These are phyloP conservation scores for Cylindrodendrum hubeiense DNA, from an alignment of 2,329 filamentous ascomycete genomes.

Conservation along the genomic window DNA sequence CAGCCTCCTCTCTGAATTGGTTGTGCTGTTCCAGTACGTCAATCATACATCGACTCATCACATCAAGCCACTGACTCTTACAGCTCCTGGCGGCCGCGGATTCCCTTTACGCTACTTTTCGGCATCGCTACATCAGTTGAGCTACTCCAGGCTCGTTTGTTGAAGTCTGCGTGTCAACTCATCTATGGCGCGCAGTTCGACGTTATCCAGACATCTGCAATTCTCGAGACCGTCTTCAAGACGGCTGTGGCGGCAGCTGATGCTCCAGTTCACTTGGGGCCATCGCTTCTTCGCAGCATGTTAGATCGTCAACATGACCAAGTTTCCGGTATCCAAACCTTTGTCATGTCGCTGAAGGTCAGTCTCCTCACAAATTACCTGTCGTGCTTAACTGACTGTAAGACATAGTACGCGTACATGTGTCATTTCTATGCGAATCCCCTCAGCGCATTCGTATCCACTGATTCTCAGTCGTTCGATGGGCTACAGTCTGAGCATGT, in stretches of 20 bases:
- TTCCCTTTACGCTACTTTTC: constrained; percentile 82
- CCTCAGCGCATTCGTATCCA: constrained; percentile 71
- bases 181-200: constrained; percentile 82
- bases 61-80: constrained; percentile 45
- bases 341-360: constrained; percentile 78
- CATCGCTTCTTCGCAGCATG: constrained; percentile 71
- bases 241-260: constrained; percentile 70
- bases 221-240: constrained; percentile 79
- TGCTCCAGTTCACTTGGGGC: constrained; percentile 72
- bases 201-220: constrained; percentile 78
- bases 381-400: constrained; percentile 25
- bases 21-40: constrained; percentile 75
- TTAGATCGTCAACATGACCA: constrained; percentile 82
- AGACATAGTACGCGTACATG: constrained; percentile 81
- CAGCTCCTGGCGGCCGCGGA: constrained; percentile 76
- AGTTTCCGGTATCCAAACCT: constrained; percentile 79
- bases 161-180: constrained; percentile 75
- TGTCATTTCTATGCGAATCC: constrained; percentile 87
- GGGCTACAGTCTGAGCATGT: constrained; percentile 70
- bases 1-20: constrained; percentile 76
- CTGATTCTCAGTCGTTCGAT: constrained; percentile 40
- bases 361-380: constrained; percentile 11
- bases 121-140: constrained; percentile 87
- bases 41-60: too few relatives aligned
- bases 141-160: constrained; percentile 79